phyloP scores from a whole-genome alignment of 306 rosid genomes.

The Acmispon strigosus region DNA sequence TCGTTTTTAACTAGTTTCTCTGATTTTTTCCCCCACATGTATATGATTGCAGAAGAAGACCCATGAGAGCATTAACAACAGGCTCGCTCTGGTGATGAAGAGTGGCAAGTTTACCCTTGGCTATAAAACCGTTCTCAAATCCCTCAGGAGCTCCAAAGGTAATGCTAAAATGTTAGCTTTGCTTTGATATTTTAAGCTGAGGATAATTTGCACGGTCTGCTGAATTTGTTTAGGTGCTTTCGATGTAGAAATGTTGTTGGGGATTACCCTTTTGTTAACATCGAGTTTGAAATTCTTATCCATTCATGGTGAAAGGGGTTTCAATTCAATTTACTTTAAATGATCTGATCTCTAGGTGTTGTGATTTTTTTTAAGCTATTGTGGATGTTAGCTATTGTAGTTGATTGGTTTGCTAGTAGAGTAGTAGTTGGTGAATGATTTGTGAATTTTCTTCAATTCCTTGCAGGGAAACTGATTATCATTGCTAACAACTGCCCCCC shows the following conservation, averaged over 20 bases:
- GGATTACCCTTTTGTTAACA: not conserved
- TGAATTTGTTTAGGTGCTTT: not conserved
- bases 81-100: constrained; percentile 91
- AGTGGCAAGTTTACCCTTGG: constrained; percentile 77
- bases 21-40: not conserved
- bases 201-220: not conserved
- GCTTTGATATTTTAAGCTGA: not conserved
- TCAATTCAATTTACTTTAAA: not conserved
- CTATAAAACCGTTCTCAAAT: constrained; percentile 67
- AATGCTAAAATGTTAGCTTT: not conserved
- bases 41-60: constrained; percentile 55
- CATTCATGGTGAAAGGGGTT: not conserved
- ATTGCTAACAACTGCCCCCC: constrained; percentile 86
- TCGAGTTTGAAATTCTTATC: not conserved
- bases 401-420: not conserved
- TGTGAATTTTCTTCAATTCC: not conserved
- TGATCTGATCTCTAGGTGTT: not conserved
- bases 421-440: not conserved
- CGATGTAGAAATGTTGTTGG: not conserved
- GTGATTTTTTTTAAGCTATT: not conserved
- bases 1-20: not conserved
- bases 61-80: constrained; percentile 82
- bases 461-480: constrained; percentile 59
- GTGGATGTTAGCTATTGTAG: not conserved
- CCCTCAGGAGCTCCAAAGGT: constrained; percentile 76